These are phyloP conservation scores for Pachysolen tannophilus DNA, from an alignment of 805 yeast species.

Conservation along the genomic window DNA sequence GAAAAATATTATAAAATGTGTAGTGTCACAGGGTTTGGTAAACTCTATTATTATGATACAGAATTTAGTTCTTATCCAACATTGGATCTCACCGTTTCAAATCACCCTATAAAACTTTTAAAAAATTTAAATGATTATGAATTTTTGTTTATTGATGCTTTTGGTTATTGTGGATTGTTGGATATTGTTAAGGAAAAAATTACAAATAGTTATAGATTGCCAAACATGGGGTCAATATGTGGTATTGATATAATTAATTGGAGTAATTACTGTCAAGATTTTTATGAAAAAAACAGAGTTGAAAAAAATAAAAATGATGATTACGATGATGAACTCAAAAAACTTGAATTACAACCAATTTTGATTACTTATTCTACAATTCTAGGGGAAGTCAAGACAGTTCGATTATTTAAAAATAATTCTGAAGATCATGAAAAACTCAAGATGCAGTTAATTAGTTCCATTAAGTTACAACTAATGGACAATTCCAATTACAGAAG, in stretches of 20 bases:
- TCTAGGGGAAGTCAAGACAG: constrained; percentile 3
- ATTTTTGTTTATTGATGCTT: constrained; percentile 18
- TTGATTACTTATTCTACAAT: constrained; percentile 5
- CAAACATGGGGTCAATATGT: constrained; percentile 8
- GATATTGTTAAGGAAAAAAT: constrained; percentile 14
- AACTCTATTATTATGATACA: constrained; percentile 16
- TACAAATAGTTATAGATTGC: constrained; percentile 13
- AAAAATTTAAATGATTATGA: constrained; percentile 8
- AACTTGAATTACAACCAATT: not conserved
- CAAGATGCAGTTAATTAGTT: not conserved
- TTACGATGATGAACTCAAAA: constrained; percentile 2
- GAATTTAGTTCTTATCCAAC: constrained; percentile 16
- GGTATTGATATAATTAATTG: constrained; percentile 3
- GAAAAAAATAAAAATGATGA: not conserved
- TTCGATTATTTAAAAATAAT: constrained; percentile 1
- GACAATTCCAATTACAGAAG: not conserved
- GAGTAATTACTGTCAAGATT: not conserved
- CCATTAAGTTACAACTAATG: not conserved
- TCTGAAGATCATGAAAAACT: not conserved
- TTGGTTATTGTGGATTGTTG: constrained; percentile 17
- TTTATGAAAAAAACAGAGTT: not conserved
- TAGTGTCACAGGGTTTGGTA: constrained; percentile 20
- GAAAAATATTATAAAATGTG: constrained; percentile 2
- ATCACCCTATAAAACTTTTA: constrained; percentile 16
- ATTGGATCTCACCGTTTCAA: constrained; percentile 15